phyloP scores from a whole-genome alignment of 139 green algal species.

The Zygnema circumcarinatum region DNA sequence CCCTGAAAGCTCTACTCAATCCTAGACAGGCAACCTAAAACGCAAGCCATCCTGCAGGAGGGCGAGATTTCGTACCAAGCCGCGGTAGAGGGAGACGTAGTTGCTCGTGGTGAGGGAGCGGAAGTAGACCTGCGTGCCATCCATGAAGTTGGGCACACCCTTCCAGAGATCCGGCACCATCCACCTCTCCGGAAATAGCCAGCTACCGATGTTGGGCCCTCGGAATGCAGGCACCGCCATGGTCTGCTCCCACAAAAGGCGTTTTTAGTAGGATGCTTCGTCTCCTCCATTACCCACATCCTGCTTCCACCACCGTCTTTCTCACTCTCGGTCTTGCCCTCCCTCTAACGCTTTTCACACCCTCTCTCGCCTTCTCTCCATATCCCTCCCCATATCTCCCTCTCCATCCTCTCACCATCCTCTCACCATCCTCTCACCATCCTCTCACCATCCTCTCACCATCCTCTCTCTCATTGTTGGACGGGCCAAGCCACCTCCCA shows the following conservation, averaged over 20 bases:
- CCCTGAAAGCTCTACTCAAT: background rate
- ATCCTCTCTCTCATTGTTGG: too few species aligned
- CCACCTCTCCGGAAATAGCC: conserved; percentile 31
- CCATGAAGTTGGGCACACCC: background rate
- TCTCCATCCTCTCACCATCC: too few species aligned
- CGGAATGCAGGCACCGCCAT: conserved; percentile 29
- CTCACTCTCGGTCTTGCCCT: background rate
- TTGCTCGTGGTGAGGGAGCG: background rate
- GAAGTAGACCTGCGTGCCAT: background rate
- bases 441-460: too few species aligned
- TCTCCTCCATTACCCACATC: background rate
- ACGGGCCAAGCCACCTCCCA: too few species aligned
- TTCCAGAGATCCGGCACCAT: conserved; percentile 16
- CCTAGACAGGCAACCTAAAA: background rate
- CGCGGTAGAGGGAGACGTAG: background rate
- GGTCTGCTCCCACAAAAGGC: conserved; percentile 8
- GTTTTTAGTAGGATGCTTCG: background rate
- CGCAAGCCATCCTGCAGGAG: background rate
- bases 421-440: too few species aligned
- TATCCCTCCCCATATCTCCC: background rate
- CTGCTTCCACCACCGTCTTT: background rate
- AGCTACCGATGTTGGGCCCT: conserved; percentile 18
- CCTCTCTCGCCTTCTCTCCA: background rate
- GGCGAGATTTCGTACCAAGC: background rate
- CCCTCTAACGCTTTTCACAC: background rate